Evolutionary conservation across 2,329 filamentous ascomycete genomes (phyloP), one percentile per base, ranked within the genome.

Genomic region (Aspergillus uvarum): DNA sequence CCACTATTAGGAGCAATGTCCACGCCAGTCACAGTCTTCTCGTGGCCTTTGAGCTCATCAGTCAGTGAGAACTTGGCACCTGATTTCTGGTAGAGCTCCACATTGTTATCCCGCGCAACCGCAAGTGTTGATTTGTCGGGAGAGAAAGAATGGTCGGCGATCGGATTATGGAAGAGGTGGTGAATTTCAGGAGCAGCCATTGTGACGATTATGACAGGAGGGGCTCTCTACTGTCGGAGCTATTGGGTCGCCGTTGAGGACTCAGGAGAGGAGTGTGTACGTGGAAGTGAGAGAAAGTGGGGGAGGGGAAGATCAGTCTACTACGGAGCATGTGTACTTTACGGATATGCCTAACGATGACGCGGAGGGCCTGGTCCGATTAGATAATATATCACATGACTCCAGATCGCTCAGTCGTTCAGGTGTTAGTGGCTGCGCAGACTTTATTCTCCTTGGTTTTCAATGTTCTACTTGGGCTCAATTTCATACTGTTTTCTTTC

Each of bases 81-180:
- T 59, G 83, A 83, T 69, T 83, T 85, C 70, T 85, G 82, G 77
- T 97, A 98, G 47, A 99, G 87, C 82, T 97, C 92, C 71, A 99
- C 89, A 68, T 87, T 86, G 73, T 89, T 92, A 75, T 98, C 94
- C 70, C 92, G 90, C 65, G 94, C 91, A 59, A 99, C 93, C 59
- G 95, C 95, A 59, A 99, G 85, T 29, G 89, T 93, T 76, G 88
- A 82, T 75, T 88, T 91, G 80, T 99, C 95, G 64, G 92, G 88
- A 66, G 93, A 96, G 86, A 99, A 99, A 59, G 94, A 97, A 79
- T 99, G 95, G 82, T 99, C 95, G 67, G 92, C 91, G 74, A 99
- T 97, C 63, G 94, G 92, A 69, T 89, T 87, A 81, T 98, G 92
- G 82, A 99, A 99, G 67, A 99, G 89, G 74, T 98, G 93, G 80